Conservation (phyloP, 2,329 filamentous ascomycete species). For the Podosphaera xanthii region DNA sequence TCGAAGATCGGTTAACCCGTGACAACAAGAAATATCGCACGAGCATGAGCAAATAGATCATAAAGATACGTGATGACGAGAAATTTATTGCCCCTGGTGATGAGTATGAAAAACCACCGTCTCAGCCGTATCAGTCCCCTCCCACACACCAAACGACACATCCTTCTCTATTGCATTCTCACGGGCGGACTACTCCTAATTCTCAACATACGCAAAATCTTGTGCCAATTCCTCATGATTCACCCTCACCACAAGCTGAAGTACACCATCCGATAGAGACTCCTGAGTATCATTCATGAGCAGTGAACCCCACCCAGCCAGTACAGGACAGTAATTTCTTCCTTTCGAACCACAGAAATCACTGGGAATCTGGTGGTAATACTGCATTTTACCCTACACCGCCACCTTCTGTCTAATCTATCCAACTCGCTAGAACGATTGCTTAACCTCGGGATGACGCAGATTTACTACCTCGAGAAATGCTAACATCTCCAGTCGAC, state of each 20-base stretch:
- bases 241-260: not conserved
- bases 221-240: not conserved
- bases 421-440: not conserved
- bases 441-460: not conserved
- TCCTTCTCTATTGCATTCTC: not conserved
- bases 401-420: not conserved
- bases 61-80: not conserved
- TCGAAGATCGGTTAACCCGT: no score
- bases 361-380: not conserved
- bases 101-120: not conserved
- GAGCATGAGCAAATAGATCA: not conserved
- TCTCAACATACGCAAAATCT: not conserved
- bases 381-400: not conserved
- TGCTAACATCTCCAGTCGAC: not conserved
- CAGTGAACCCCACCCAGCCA: not conserved
- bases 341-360: not conserved
- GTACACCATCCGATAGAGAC: not conserved
- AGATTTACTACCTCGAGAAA: not conserved
- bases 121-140: not conserved
- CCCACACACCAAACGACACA: not conserved
- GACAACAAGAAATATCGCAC: not conserved
- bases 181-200: not conserved
- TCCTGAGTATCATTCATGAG: not conserved
- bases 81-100: not conserved
- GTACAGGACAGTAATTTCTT: not conserved